phyloP scores from a whole-genome alignment of 176 grass and related monocot genomes.

The Cenchrus purpureus region DNA sequence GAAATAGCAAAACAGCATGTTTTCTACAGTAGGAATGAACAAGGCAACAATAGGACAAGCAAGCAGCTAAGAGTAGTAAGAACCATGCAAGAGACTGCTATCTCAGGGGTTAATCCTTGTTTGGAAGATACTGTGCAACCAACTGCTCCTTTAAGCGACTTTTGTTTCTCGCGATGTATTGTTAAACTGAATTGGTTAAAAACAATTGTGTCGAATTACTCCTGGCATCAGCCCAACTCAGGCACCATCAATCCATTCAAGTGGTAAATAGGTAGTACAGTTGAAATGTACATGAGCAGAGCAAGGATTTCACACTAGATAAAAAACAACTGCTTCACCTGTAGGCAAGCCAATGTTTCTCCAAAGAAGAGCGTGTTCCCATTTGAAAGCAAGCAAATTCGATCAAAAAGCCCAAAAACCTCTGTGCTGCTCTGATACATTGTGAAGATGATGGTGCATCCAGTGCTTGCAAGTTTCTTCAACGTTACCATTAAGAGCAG shows the following conservation, averaged over 20 bases:
- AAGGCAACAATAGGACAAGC: slow-evolving; percentile 1
- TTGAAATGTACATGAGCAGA: background rate
- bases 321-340: slow-evolving; percentile 54
- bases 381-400: slow-evolving; percentile 97
- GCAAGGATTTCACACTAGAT: background rate
- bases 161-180: slow-evolving; percentile 19
- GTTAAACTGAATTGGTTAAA: background rate
- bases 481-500: slow-evolving; percentile 94
- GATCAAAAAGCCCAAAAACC: slow-evolving; percentile 96
- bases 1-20: background rate
- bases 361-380: slow-evolving; percentile 98
- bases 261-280: background rate
- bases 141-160: background rate
- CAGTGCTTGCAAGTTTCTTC: slow-evolving; percentile 98
- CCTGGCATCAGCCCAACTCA: background rate
- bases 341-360: slow-evolving; percentile 90
- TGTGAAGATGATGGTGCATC: slow-evolving; percentile 96
- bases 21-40: background rate
- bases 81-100: background rate
- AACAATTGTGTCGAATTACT: background rate
- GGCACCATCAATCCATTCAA: background rate
- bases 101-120: background rate
- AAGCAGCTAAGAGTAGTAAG: slow-evolving; percentile 18
- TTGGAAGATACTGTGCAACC: background rate
- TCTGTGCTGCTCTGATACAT: slow-evolving; percentile 99